Conservation (phyloP, 2,329 filamentous ascomycete genomes). For the Dactylellina parvicollis region DNA sequence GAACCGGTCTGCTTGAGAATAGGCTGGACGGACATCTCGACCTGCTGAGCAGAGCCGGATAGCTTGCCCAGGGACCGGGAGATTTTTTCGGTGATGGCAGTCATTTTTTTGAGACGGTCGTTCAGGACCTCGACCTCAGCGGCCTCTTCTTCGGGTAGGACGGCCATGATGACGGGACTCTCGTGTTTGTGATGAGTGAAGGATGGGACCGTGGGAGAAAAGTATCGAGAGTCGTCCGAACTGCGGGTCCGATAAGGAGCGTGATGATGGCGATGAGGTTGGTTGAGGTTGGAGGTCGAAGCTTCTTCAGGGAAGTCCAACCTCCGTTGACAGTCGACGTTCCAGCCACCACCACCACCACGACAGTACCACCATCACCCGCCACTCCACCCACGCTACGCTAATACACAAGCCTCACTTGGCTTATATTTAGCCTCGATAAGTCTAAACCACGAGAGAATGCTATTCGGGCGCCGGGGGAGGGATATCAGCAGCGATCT, state of each 20-base stretch:
- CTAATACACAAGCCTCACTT: background rate
- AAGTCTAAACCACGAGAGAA: background rate
- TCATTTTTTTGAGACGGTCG: slow-evolving; percentile 86
- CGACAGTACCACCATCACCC: background rate
- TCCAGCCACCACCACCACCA: background rate
- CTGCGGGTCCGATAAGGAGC: background rate
- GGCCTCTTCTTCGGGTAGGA: slow-evolving; percentile 70
- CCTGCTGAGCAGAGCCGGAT: slow-evolving; percentile 86
- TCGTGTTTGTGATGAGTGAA: background rate
- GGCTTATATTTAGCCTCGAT: background rate
- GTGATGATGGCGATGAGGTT: slow-evolving; percentile 2
- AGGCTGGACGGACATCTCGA: slow-evolving; percentile 89
- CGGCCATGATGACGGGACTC: slow-evolving; percentile 25
- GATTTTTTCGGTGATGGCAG: slow-evolving; percentile 93
- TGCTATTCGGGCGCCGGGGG: background rate
- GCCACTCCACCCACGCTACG: background rate
- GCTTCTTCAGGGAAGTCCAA: slow-evolving; percentile 6
- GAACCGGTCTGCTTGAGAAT: slow-evolving; percentile 91
- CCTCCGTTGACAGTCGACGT: background rate
- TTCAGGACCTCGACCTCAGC: slow-evolving; percentile 77
- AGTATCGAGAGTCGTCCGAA: background rate
- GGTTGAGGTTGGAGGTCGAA: slow-evolving; percentile 5
- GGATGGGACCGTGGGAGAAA: background rate
- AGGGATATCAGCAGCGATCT: slow-evolving; percentile 6
- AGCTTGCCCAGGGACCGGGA: slow-evolving; percentile 84